These are phyloP conservation scores for Xylariaceae sp. DNA, from an alignment of 2,329 filamentous ascomycete species.

Conservation along the genomic window DNA sequence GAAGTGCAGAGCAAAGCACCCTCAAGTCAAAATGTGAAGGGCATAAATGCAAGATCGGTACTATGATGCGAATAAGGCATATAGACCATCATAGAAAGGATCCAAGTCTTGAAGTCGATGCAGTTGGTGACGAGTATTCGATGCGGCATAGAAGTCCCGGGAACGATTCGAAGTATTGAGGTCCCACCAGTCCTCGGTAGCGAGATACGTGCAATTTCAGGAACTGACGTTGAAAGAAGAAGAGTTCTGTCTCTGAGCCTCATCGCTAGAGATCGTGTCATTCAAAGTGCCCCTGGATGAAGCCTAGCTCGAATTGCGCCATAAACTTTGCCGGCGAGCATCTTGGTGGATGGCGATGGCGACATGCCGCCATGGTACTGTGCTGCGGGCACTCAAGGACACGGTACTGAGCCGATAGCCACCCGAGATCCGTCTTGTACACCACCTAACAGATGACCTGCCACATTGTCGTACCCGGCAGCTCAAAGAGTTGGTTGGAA, in stretches of 20 bases:
- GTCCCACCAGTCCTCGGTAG: background rate
- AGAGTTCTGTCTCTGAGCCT: constrained; percentile 22
- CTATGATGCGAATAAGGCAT: too few species aligned
- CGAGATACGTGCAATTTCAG: background rate
- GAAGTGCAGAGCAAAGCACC: too few species aligned
- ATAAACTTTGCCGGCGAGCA: constrained; percentile 14
- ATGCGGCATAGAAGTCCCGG: too few species aligned
- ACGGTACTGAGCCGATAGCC: constrained; percentile 9
- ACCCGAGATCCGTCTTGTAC: constrained; percentile 8
- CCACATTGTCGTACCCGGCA: too few species aligned
- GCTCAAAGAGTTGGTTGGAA: too few species aligned
- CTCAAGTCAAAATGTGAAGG: too few species aligned
- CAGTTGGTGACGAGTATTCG: too few species aligned
- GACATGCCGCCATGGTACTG: constrained; percentile 9
- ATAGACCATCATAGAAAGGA: too few species aligned
- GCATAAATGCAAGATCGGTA: too few species aligned
- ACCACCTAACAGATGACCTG: too few species aligned
- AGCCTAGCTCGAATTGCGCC: constrained; percentile 30
- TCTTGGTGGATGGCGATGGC: constrained; percentile 14
- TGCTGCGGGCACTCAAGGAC: constrained; percentile 1
- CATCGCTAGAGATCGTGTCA: constrained; percentile 15
- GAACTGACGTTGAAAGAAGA: constrained; percentile 21
- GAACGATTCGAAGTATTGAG: too few species aligned
- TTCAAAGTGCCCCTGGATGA: constrained; percentile 15
- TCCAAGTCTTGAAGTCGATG: too few species aligned